These are phyloP conservation scores for Diaporthe batatas DNA, from an alignment of 2,329 filamentous ascomycete genomes.

Conservation along the genomic window DNA sequence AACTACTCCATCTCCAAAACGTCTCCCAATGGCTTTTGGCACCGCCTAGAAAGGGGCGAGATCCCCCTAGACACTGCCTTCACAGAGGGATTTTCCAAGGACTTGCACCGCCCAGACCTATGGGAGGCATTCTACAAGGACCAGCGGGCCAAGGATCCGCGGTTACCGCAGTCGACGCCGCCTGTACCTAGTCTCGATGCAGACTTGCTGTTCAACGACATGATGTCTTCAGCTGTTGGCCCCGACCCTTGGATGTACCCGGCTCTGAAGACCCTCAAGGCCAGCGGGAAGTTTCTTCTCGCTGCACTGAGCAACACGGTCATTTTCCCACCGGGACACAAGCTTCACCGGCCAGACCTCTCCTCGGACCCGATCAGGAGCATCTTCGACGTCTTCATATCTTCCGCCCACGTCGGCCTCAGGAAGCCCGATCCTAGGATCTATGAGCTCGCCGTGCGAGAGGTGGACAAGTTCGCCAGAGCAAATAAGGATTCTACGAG, in stretches of 20 bases:
- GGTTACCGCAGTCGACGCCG: constrained; percentile 61
- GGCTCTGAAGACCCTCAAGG: constrained; percentile 77
- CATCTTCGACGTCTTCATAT: constrained; percentile 89
- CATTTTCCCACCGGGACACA: constrained; percentile 82
- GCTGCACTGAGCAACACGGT: constrained; percentile 92
- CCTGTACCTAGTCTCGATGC: constrained; percentile 80
- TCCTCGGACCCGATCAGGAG: constrained; percentile 69
- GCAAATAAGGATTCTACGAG: constrained; percentile 59
- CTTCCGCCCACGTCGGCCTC: constrained; percentile 86
- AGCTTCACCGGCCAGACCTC: constrained; percentile 69
- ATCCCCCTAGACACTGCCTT: constrained; percentile 81
- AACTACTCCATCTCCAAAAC: constrained; percentile 89
- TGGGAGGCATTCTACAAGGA: constrained; percentile 77
- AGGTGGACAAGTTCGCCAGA: constrained; percentile 73
- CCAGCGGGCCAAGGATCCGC: constrained; percentile 58
- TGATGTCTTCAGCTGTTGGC: constrained; percentile 81
- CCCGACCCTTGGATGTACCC: constrained; percentile 92
- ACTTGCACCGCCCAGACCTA: constrained; percentile 74
- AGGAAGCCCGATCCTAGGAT: constrained; percentile 89
- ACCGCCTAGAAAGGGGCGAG: constrained; percentile 86
- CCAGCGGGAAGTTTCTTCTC: constrained; percentile 75
- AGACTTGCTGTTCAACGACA: constrained; percentile 86
- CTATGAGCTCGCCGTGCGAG: constrained; percentile 79
- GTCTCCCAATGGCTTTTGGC: constrained; percentile 86
- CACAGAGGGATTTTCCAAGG: constrained; percentile 80